A percentile compares a stretch with the other conserved stretches of the same genome.
These are phyloP conservation scores for Penicillium lagena DNA, from an alignment of 495 filamentous ascomycete genomes.

Conservation along the genomic window DNA sequence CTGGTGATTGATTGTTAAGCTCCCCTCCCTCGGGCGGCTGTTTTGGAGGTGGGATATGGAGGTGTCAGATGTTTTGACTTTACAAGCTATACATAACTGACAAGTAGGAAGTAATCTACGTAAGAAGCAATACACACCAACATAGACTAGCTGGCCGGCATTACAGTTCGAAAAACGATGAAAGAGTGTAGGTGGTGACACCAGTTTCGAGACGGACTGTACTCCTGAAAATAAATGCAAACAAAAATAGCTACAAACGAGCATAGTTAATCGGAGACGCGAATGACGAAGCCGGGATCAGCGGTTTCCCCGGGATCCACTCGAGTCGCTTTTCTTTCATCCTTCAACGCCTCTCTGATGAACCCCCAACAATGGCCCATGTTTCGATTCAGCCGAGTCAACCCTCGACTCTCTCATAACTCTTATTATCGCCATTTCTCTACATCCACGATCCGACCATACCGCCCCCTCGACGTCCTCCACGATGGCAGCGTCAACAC, in stretches of 20 bases:
- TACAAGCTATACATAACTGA: constrained; percentile 1
- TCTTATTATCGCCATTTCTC: constrained; percentile 11
- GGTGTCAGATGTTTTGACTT: constrained; percentile 3
- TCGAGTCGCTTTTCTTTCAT: no score
- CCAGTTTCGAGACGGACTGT: no score
- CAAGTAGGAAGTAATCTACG: constrained; percentile 1
- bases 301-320: no score
- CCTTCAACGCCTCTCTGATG: not conserved
- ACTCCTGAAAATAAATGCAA: no score
- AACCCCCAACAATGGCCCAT: not conserved
- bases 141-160: constrained; percentile 1
- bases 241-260: no score
- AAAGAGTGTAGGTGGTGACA: no score
- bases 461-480: constrained; percentile 25
- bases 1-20: constrained; percentile 7
- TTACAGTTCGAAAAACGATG: no score
- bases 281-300: no score
- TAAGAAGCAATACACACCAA: not conserved
- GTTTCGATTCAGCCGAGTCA: not conserved
- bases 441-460: constrained; percentile 8
- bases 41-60: not conserved
- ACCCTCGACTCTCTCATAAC: not conserved
- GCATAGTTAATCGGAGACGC: no score
- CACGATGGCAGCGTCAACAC: constrained; percentile 24
- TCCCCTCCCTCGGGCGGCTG: not conserved